Evolutionary conservation across 148 eudicot species (phyloP).

Genomic region (Arbutus unedo): DNA sequence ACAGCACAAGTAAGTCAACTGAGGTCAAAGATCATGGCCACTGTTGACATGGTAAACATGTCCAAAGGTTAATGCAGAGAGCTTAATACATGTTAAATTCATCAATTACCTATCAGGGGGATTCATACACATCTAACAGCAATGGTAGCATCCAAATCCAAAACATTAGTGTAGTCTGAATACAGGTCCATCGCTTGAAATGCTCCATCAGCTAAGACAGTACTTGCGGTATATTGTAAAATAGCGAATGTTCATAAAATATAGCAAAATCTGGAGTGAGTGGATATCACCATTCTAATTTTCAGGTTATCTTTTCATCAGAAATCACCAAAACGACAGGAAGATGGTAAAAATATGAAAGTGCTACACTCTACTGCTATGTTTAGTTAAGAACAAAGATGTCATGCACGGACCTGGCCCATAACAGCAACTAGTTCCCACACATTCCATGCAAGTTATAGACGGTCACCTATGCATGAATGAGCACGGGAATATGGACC

Average conservation of each 20-base stretch:
- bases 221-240: not conserved
- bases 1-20: not conserved
- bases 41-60: not conserved
- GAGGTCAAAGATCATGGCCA: not conserved
- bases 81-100: not conserved
- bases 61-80: not conserved
- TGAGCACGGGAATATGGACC: not conserved
- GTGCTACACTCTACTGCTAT: not conserved
- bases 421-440: not conserved
- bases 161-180: not conserved
- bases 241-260: not conserved
- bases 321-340: not conserved
- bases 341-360: not conserved
- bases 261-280: not conserved
- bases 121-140: not conserved
- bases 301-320: not conserved
- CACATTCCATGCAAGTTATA: not conserved
- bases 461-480: not conserved
- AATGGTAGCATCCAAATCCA: not conserved
- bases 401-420: not conserved
- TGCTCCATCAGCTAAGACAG: not conserved
- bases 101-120: not conserved
- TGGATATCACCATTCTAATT: not conserved
- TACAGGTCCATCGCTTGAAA: not conserved
- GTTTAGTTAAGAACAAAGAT: not conserved